Conservation (phyloP, 306 rosid species). For the Mimosa bimucronata region DNA sequence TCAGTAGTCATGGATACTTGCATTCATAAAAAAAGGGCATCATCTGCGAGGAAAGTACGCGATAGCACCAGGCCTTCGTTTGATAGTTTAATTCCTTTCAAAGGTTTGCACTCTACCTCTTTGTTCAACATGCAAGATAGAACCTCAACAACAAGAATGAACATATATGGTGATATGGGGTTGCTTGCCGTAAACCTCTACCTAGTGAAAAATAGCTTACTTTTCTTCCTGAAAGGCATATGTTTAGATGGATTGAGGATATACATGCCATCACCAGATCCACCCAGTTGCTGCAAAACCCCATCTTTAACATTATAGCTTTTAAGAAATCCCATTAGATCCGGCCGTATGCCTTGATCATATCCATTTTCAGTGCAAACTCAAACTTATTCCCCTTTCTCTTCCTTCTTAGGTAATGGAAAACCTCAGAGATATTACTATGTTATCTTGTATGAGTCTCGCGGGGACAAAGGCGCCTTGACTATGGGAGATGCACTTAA, state of each 20-base stretch:
- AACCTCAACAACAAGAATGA: no score
- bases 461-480: neutral
- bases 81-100: no score
- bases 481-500: neutral
- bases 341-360: neutral
- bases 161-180: neutral
- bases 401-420: neutral
- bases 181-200: neutral
- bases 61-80: no score
- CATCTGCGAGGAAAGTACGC: no score
- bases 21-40: no score
- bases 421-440: neutral
- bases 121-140: no score
- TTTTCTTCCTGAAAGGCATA: neutral
- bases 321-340: neutral
- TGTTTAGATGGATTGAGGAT: neutral
- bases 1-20: fast-evolving
- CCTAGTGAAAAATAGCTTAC: neutral
- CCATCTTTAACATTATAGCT: no score
- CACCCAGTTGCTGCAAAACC: neutral
- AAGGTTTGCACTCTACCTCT: fast-evolving
- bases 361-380: neutral
- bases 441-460: neutral
- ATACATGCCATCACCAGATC: neutral
- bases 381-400: neutral